Evolutionary conservation across 192 early-diverging fungal genomes (phyloP), one percentile per base, ranked within the genome.

Genomic region (Cetraspora pellucida): DNA sequence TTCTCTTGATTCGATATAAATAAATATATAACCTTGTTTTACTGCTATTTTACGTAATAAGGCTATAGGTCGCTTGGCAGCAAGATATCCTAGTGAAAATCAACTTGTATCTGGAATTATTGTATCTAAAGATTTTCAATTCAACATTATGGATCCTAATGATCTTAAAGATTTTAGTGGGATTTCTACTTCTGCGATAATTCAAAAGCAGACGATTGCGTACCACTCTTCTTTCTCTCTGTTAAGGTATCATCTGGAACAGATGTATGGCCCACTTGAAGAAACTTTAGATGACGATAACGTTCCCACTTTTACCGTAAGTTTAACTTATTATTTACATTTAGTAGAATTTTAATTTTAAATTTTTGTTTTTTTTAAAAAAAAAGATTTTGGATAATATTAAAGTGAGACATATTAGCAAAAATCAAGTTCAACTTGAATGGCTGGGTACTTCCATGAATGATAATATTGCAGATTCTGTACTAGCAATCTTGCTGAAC

Each of bases 381-480:
- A 30, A 31, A 50, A 17, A 78, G 80, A 81, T 77, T 72, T 79
- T 84, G 77, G 91, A 93, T 67, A 86, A 89, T 0, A 90, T 98
- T 10, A 90, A 90, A 70, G 89, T 98, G 45, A 93, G 85, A 23
- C 84, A 87, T 25, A 60, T 84, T 31, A 68, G 80, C 13, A 80
- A 85, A 23, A 84, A 90, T 73, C 86, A 88, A 75, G 82, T 96
- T 3, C 84, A 90, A 57, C 80, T 99, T 25, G 96, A 96, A 80
- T 99, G 97, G 97, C 87, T 91, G 44, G 91, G 96, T 60, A 91
- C 95, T 80, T 82, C 91, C 30, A 89, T 96, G 79, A 97, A 95
- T 74, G 97, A 99, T 81, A 95, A 97, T 91, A 90, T 98, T 1
- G 97, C 96, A 7, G 97, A 99, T 74, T 94, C 97, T 49, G 91